Conservation (phyloP, 768 basidiomycete genomes). For the Phylloporus sp. region DNA sequence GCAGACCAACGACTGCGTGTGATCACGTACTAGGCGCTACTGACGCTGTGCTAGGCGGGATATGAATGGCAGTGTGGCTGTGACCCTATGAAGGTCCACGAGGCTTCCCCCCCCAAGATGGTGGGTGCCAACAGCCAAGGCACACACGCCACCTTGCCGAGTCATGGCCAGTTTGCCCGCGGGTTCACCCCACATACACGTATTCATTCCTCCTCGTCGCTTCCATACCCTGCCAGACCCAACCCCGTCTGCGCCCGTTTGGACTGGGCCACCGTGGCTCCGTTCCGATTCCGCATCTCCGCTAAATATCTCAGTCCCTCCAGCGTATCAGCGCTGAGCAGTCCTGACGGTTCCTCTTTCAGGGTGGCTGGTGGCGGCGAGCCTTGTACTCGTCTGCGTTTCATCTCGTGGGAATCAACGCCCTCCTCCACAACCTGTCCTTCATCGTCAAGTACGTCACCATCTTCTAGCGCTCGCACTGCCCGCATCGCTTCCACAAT, state of each 20-base stretch:
- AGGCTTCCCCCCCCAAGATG: conserved; percentile 15
- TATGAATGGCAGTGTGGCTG: conserved; percentile 17
- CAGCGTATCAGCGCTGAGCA: conserved; percentile 80
- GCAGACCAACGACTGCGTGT: conserved; percentile 11
- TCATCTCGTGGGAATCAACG: conserved; percentile 31
- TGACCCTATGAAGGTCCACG: conserved; percentile 21
- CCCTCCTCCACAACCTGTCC: conserved; percentile 35
- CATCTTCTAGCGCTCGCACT: conserved; percentile 86
- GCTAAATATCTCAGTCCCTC: conserved; percentile 91
- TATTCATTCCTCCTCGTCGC: conserved; percentile 53
- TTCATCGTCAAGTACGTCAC: conserved; percentile 37
- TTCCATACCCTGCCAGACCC: conserved; percentile 72
- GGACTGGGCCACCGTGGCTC: conserved; percentile 21
- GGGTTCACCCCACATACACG: too few species aligned
- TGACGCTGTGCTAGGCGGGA: not conserved
- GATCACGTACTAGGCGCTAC: conserved; percentile 18
- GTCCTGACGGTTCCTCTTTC: conserved; percentile 40
- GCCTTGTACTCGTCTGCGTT: conserved; percentile 33
- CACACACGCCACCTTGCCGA: conserved; percentile 15
- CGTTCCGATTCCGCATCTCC: conserved; percentile 73
- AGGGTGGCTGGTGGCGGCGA: conserved; percentile 26
- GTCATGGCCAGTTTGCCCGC: not conserved
- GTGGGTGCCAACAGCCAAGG: conserved; percentile 22
- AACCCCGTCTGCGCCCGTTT: conserved; percentile 40
- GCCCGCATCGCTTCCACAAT: conserved; percentile 86